Evolutionary conservation across 345 rosid genomes (phyloP).

Genomic region (Populus pruinosa): DNA sequence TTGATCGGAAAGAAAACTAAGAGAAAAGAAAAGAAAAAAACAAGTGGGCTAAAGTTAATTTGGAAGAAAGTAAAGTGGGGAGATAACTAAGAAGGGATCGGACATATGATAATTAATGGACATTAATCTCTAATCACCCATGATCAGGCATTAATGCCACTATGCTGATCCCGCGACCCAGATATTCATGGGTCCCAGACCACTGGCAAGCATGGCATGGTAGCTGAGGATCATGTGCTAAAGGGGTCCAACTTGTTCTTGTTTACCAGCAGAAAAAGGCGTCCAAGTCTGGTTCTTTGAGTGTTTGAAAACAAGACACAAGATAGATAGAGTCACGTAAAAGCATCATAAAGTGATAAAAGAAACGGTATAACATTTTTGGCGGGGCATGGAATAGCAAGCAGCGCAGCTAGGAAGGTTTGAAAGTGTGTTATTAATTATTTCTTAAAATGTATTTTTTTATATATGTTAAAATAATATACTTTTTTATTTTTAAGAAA

Average conservation of each 20-base stretch:
- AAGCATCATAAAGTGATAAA: constrained; percentile 1
- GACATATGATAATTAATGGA: background rate
- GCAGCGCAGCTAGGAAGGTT: background rate
- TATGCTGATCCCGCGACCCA: background rate
- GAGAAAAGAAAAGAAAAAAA: background rate
- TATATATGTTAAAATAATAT: too few relatives aligned
- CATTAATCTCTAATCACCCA: background rate
- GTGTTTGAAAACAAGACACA: background rate
- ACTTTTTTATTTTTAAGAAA: too few relatives aligned
- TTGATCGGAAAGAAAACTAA: background rate
- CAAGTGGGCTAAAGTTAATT: background rate
- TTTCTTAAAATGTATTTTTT: too few relatives aligned
- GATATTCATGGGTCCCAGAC: constrained; percentile 5
- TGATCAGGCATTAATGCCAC: background rate
- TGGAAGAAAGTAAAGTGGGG: background rate
- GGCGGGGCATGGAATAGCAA: background rate
- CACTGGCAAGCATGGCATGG: background rate
- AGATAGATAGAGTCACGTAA: constrained; percentile 1
- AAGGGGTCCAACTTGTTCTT: constrained; percentile 15
- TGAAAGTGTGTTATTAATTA: too few relatives aligned
- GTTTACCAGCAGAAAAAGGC: background rate
- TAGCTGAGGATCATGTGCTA: constrained; percentile 32
- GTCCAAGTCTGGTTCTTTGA: background rate
- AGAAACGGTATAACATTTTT: background rate
- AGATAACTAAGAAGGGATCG: background rate